phyloP scores from a whole-genome alignment of 2,329 filamentous ascomycete genomes.

The Colletotrichum liriopes region DNA sequence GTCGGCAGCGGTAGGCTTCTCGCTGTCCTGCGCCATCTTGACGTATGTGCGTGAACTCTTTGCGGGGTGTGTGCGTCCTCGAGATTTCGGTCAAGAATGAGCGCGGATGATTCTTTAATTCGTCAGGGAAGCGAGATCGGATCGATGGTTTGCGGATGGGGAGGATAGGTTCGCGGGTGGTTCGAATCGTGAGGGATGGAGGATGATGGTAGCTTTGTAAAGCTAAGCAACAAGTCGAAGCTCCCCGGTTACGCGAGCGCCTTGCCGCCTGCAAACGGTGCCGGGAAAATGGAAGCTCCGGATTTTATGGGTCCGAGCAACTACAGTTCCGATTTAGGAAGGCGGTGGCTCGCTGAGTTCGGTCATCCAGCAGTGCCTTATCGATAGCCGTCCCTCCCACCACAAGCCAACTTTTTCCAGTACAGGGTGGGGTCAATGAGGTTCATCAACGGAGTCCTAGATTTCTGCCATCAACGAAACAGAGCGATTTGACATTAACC shows the following conservation, averaged over 20 bases:
- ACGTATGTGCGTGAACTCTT: slow-evolving; percentile 47
- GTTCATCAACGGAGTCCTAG: slow-evolving; percentile 12
- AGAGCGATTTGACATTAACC: background rate
- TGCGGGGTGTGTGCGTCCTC: slow-evolving; percentile 46
- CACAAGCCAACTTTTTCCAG: slow-evolving; percentile 34
- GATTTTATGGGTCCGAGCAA: background rate
- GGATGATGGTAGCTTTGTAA: slow-evolving; percentile 57
- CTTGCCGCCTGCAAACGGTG: slow-evolving; percentile 56
- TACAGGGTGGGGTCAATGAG: slow-evolving; percentile 13
- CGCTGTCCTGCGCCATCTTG: slow-evolving; percentile 94
- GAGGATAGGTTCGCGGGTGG: slow-evolving; percentile 22
- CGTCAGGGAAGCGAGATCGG: slow-evolving; percentile 29
- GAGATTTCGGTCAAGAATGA: slow-evolving; percentile 26
- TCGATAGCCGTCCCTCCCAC: slow-evolving; percentile 50
- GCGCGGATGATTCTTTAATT: slow-evolving; percentile 7
- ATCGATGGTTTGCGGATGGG: slow-evolving; percentile 28
- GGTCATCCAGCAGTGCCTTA: slow-evolving; percentile 41
- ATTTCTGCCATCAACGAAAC: slow-evolving; percentile 3
- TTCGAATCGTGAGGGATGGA: slow-evolving; percentile 52
- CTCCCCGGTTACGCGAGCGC: slow-evolving; percentile 61
- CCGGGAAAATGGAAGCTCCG: slow-evolving; percentile 11
- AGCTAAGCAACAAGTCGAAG: slow-evolving; percentile 53
- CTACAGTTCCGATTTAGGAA: background rate
- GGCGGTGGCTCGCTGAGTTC: background rate
- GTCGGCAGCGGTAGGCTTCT: slow-evolving; percentile 86